Conservation (phyloP, 257 asterid species). For the Lavandula angustifolia region DNA sequence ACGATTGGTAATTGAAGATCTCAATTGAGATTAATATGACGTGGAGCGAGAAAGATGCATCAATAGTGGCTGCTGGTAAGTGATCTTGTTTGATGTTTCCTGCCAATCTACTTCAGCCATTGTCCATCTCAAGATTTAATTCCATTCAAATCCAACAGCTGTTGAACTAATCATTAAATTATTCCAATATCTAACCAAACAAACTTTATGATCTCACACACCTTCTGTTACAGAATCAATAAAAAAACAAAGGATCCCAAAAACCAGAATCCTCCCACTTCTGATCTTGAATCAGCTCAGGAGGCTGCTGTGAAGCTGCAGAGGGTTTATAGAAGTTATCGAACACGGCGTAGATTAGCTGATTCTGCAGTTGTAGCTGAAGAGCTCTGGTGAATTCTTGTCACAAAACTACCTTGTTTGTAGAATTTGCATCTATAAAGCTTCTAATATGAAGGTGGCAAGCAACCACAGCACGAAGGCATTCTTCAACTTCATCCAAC, state of each 20-base stretch:
- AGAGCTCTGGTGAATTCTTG: conserved; percentile 60
- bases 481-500: conserved; percentile 62
- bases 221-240: not conserved
- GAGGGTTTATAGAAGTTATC: conserved; percentile 78
- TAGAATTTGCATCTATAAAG: not conserved
- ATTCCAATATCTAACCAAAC: conserved; percentile 20
- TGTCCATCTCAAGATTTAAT: conserved; percentile 16
- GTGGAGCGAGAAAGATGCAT: too few species aligned
- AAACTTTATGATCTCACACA: not conserved
- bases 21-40: too few species aligned
- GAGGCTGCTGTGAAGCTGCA: conserved; percentile 75
- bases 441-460: conserved; percentile 47
- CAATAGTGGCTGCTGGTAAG: not conserved
- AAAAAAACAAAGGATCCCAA: conserved; percentile 31
- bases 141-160: conserved; percentile 27
- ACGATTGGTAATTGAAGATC: too few species aligned
- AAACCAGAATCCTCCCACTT: conserved; percentile 24
- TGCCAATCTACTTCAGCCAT: conserved; percentile 10
- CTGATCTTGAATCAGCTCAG: conserved; percentile 12
- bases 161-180: conserved; percentile 31
- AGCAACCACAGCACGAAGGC: conserved; percentile 65
- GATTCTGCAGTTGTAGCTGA: conserved; percentile 81
- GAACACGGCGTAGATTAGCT: conserved; percentile 79
- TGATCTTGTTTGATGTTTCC: not conserved
- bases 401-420: not conserved